phyloP scores from a whole-genome alignment of 2,329 filamentous ascomycete genomes.

The Amphichorda felina region DNA sequence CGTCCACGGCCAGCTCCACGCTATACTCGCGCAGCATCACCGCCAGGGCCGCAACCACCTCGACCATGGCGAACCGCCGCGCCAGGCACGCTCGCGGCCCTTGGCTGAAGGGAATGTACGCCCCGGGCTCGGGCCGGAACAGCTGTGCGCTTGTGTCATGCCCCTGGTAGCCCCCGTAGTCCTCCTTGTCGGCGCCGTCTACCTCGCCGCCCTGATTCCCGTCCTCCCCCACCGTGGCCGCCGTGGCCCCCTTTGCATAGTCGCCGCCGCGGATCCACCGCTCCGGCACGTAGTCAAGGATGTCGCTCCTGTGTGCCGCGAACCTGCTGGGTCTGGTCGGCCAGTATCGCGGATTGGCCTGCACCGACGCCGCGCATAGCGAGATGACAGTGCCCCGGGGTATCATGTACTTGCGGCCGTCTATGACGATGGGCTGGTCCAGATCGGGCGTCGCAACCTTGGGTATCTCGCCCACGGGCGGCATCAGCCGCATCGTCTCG shows the following conservation, averaged over 20 bases:
- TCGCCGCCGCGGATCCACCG: slow-evolving; percentile 49
- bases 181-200: slow-evolving; percentile 31
- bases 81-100: slow-evolving; percentile 46
- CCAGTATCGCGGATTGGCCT: slow-evolving; percentile 66
- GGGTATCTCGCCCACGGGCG: slow-evolving; percentile 60
- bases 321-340: slow-evolving; percentile 38
- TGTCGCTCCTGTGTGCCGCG: slow-evolving; percentile 34
- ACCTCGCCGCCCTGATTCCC: slow-evolving; percentile 7
- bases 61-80: slow-evolving; percentile 45
- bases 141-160: slow-evolving; percentile 49
- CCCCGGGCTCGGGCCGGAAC: slow-evolving; percentile 45
- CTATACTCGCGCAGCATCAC: slow-evolving; percentile 47
- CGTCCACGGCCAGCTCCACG: slow-evolving; percentile 58
- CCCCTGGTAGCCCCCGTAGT: slow-evolving; percentile 47
- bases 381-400: slow-evolving; percentile 44
- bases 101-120: slow-evolving; percentile 47
- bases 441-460: slow-evolving; percentile 42
- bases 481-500: slow-evolving; percentile 62
- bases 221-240: not conserved
- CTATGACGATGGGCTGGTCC: slow-evolving; percentile 46
- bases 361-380: slow-evolving; percentile 41
- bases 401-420: slow-evolving; percentile 44
- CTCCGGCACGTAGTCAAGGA: slow-evolving; percentile 59
- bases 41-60: slow-evolving; percentile 42
- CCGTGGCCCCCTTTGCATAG: slow-evolving; percentile 12